A percentile compares a stretch with the other conserved stretches of the same genome.
Conservation (phyloP, 78 protist genomes). For the Cavenderia fasciculata region DNA sequence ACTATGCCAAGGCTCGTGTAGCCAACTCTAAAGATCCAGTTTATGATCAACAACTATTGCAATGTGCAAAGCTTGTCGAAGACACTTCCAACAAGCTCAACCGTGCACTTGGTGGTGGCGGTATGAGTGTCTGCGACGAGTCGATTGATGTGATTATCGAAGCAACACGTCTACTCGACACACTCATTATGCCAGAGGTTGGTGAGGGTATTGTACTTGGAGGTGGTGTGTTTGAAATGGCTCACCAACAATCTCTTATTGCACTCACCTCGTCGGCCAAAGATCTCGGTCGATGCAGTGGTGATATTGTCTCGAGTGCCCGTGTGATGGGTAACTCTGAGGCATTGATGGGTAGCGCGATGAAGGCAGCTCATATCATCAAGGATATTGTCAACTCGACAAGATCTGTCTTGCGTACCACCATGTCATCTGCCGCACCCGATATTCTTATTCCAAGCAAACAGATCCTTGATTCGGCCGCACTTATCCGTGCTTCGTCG, state of each 20-base stretch:
- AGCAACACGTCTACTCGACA: conserved; percentile 47
- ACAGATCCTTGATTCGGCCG: conserved; percentile 21
- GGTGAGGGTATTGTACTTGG: conserved; percentile 16
- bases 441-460: conserved; percentile 52
- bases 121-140: conserved; percentile 49
- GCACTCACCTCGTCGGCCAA: conserved; percentile 37
- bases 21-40: conserved; percentile 79
- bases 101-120: conserved; percentile 35
- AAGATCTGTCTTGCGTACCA: conserved; percentile 3
- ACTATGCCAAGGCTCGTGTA: conserved; percentile 65
- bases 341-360: conserved; percentile 12
- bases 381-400: conserved; percentile 33
- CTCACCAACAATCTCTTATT: conserved; percentile 42
- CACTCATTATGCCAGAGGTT: conserved; percentile 48
- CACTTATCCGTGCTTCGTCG: conserved; percentile 4
- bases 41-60: conserved; percentile 54
- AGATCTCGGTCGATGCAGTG: conserved; percentile 52
- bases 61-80: conserved; percentile 19
- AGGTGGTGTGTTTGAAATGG: conserved; percentile 52
- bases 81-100: conserved; percentile 25
- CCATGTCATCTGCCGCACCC: conserved; percentile 67
- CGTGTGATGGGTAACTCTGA: conserved; percentile 32
- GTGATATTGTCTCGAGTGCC: conserved; percentile 15
- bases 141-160: conserved; percentile 64
- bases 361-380: conserved; percentile 29